Conservation (phyloP, 225 moss, liverwort and hornwort species). For the Anthoceros angustus region DNA sequence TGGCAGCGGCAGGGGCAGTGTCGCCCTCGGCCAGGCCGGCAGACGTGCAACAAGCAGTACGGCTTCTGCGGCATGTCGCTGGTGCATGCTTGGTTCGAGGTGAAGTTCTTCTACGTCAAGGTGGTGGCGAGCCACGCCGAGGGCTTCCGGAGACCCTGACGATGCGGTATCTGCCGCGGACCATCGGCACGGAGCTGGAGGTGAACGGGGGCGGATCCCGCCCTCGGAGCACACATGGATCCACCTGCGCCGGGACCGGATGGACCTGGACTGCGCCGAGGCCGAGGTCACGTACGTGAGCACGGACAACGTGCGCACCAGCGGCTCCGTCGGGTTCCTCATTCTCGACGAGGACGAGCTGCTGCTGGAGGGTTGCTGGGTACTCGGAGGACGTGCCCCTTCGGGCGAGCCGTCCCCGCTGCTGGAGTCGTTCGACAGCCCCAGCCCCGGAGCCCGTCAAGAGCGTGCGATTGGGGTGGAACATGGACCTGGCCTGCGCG, state of each 20-base stretch:
- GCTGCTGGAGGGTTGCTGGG: conserved; percentile 28
- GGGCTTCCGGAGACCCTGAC: conserved; percentile 28
- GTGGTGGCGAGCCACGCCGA: conserved; percentile 25
- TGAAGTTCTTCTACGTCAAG: conserved; percentile 35
- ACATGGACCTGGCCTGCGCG: conserved; percentile 40
- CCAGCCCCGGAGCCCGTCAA: not conserved
- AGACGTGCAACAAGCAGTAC: conserved; percentile 1
- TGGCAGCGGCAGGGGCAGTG: not conserved
- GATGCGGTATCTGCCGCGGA: conserved; percentile 39
- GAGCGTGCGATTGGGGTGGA: conserved; percentile 17
- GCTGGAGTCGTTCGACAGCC: not conserved
- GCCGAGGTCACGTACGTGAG: conserved; percentile 55
- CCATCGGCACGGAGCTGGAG: conserved; percentile 41
- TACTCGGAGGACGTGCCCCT: conserved; percentile 10
- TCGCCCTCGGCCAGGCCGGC: not conserved
- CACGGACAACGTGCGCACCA: conserved; percentile 45
- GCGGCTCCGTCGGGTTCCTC: conserved; percentile 38
- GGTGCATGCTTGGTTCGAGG: conserved; percentile 35
- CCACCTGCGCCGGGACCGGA: conserved; percentile 30
- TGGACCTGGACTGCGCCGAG: conserved; percentile 38
- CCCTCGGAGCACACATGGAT: conserved; percentile 37
- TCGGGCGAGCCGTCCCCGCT: not conserved
- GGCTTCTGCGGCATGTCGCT: conserved; percentile 3
- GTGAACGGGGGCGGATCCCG: conserved; percentile 52
- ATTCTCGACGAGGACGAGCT: conserved; percentile 29